phyloP scores from a whole-genome alignment of 75 land plant genomes.

The Isoetes taiwanensis region DNA sequence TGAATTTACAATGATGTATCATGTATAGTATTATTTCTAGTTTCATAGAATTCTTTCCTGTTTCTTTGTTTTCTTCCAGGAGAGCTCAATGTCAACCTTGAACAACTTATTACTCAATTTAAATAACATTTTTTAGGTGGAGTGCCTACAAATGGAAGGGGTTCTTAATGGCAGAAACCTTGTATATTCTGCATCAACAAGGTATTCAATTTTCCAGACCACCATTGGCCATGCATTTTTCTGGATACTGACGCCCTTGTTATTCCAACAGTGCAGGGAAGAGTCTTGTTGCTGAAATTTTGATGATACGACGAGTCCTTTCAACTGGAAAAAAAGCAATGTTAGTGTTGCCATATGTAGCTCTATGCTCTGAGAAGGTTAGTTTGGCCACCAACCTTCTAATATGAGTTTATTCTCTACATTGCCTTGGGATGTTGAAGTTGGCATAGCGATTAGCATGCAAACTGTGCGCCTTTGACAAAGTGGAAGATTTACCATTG shows the following conservation, averaged over 20 bases:
- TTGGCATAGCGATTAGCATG: too few relatives aligned
- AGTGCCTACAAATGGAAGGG: slow-evolving; percentile 80
- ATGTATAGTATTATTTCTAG: too few relatives aligned
- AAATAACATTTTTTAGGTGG: slow-evolving; percentile 58
- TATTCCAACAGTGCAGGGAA: slow-evolving; percentile 75
- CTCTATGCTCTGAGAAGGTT: slow-evolving; percentile 96
- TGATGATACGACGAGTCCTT: slow-evolving; percentile 72
- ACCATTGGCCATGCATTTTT: not conserved
- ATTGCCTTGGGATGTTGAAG: not conserved
- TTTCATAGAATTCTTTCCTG: too few relatives aligned
- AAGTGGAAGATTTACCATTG: too few relatives aligned
- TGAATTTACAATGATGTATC: too few relatives aligned
- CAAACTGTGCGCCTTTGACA: too few relatives aligned
- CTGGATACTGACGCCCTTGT: not conserved
- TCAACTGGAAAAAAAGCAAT: slow-evolving; percentile 75
- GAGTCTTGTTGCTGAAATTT: slow-evolving; percentile 95
- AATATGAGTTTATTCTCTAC: not conserved
- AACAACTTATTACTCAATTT: too few relatives aligned
- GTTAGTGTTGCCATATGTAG: slow-evolving; percentile 94
- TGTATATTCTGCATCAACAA: slow-evolving; percentile 96
- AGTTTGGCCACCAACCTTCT: too few relatives aligned
- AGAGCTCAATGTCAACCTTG: too few relatives aligned
- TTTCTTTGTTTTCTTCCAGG: too few relatives aligned
- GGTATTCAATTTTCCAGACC: slow-evolving; percentile 26
- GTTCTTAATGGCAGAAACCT: slow-evolving; percentile 81